Percentiles rank a stretch among this genome's conserved stretches.
These are phyloP conservation scores for Neurospora sp. DNA, from an alignment of 495 filamentous ascomycete species.

Conservation along the genomic window DNA sequence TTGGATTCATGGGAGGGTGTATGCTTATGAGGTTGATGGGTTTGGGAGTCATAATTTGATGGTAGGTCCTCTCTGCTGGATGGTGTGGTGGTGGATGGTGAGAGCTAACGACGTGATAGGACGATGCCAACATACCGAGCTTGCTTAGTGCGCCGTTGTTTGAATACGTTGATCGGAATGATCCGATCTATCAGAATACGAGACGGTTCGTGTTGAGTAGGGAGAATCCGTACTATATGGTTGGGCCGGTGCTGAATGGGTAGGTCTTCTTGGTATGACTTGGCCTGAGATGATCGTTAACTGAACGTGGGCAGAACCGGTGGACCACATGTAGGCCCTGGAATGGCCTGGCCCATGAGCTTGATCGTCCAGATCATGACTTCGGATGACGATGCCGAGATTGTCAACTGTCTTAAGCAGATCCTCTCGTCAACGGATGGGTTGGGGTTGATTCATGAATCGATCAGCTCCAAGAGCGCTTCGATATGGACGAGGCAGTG, in stretches of 20 bases:
- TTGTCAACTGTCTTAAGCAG: constrained; percentile 35
- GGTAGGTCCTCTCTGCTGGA: background rate
- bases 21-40: constrained; percentile 53
- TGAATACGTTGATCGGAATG: constrained; percentile 38
- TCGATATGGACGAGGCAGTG: constrained; percentile 41
- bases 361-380: constrained; percentile 38
- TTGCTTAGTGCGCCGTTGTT: constrained; percentile 47
- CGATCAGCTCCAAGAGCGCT: constrained; percentile 22
- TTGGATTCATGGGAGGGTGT: constrained; percentile 27
- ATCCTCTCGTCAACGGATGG: constrained; percentile 45
- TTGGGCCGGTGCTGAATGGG: constrained; percentile 44
- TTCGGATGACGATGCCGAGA: constrained; percentile 42
- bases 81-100: background rate
- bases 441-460: constrained; percentile 33
- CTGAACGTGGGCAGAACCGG: constrained; percentile 51
- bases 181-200: constrained; percentile 46
- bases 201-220: constrained; percentile 42
- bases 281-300: background rate
- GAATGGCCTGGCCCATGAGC: constrained; percentile 48
- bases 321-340: constrained; percentile 44
- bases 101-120: background rate
- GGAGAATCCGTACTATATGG: constrained; percentile 51
- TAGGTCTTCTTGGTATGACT: constrained; percentile 22
- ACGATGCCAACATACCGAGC: constrained; percentile 54
- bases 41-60: constrained; percentile 55